A percentile compares a stretch with the other conserved stretches of the same genome.
phyloP scores from a whole-genome alignment of 1,284 basidiomycete genomes.

The Papiliotrema fonsecae region DNA sequence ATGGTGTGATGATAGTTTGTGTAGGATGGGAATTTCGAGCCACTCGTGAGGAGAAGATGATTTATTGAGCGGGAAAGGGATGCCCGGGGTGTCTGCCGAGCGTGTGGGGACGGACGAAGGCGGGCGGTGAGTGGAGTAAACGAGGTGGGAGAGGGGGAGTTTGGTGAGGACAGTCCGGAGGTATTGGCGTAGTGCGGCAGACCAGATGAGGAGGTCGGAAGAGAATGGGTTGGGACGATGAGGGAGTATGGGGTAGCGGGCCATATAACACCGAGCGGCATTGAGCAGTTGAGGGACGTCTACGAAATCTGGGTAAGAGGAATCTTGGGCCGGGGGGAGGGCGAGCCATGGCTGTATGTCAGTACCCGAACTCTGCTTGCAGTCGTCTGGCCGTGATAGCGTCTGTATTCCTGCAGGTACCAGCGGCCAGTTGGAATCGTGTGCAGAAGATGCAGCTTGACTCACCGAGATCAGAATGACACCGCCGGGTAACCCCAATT shows the following conservation, averaged over 20 bases:
- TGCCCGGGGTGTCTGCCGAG: background rate
- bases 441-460: background rate
- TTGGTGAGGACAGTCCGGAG: background rate
- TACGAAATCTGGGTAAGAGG: conserved; percentile 11
- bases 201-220: conserved; percentile 1
- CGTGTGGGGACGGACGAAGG: too few relatives aligned
- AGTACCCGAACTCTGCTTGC: too few relatives aligned
- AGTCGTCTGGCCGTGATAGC: too few relatives aligned
- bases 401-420: too few relatives aligned
- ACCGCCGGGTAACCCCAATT: conserved; percentile 52
- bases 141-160: background rate
- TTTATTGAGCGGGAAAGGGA: background rate
- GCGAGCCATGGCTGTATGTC: conserved; percentile 15
- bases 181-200: background rate
- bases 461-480: conserved; percentile 53
- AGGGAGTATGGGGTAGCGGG: conserved; percentile 12
- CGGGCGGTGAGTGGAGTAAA: too few relatives aligned
- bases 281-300: conserved; percentile 13
- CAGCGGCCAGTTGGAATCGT: too few relatives aligned
- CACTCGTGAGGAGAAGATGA: background rate
- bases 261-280: conserved; percentile 18
- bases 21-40: conserved; percentile 7
- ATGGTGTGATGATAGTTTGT: conserved; percentile 12
- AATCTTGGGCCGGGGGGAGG: conserved; percentile 6
- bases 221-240: conserved; percentile 13